Percentiles rank a stretch among this genome's conserved stretches.
Conservation (phyloP, 768 basidiomycete genomes). For the Rhizopogon vinicolor region DNA sequence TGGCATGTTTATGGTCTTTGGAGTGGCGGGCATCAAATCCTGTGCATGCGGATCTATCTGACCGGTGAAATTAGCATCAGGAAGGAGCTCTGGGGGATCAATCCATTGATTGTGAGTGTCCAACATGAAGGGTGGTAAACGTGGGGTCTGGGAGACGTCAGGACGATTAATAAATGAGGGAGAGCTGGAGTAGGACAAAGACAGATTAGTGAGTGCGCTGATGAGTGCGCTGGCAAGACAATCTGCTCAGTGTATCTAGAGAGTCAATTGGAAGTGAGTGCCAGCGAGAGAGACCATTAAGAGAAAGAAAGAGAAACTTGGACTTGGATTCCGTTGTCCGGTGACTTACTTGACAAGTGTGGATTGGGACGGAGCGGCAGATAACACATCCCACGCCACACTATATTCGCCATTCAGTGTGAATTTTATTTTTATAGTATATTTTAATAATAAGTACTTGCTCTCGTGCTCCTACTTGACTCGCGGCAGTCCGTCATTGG, state of each 20-base stretch:
- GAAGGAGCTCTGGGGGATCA: constrained; percentile 31
- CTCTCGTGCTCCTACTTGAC: no score
- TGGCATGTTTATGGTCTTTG: constrained; percentile 24
- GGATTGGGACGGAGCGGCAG: not conserved
- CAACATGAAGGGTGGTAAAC: constrained; percentile 16
- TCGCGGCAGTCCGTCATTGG: not conserved
- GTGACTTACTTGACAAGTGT: constrained; percentile 5
- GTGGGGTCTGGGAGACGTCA: not conserved
- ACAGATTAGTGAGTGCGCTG: not conserved
- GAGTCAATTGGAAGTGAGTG: not conserved
- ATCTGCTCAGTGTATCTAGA: no score
- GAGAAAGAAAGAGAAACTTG: constrained; percentile 1
- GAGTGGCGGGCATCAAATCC: constrained; percentile 17
- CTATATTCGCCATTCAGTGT: not conserved
- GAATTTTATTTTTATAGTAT: not conserved
- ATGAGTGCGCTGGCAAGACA: not conserved
- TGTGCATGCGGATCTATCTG: constrained; percentile 19
- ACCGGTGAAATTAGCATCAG: constrained; percentile 20
- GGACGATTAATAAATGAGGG: not conserved
- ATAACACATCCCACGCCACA: constrained; percentile 1
- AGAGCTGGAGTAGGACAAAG: constrained; percentile 1
- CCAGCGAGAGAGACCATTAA: constrained; percentile 2
- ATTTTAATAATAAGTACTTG: not conserved
- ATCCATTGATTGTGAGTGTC: constrained; percentile 29
- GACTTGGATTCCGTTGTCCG: constrained; percentile 8